These are phyloP conservation scores for Dimocarpus longan DNA, from an alignment of 345 rosid genomes.

Conservation along the genomic window DNA sequence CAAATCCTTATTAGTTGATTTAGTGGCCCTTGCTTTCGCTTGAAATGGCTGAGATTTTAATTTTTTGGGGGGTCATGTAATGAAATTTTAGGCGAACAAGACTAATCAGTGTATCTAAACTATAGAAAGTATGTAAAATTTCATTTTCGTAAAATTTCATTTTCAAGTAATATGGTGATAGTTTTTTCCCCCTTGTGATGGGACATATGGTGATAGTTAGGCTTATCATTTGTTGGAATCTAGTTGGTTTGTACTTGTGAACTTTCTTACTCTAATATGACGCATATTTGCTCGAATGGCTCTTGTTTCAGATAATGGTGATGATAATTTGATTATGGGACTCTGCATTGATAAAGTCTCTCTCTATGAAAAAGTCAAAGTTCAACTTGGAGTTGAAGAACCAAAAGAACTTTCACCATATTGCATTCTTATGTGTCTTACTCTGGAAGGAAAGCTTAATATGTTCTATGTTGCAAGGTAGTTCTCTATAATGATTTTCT, in stretches of 20 bases:
- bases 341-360: conserved; percentile 73
- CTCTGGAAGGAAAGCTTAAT: conserved; percentile 86
- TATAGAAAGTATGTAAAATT: not conserved
- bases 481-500: conserved; percentile 18
- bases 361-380: conserved; percentile 55
- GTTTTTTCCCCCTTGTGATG: not conserved
- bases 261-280: not conserved
- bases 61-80: not conserved
- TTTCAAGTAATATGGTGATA: not conserved
- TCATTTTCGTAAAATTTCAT: not conserved
- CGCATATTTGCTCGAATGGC: conserved; percentile 15
- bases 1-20: not conserved
- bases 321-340: conserved; percentile 89
- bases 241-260: not conserved
- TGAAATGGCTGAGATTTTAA: not conserved
- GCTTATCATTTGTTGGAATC: not conserved
- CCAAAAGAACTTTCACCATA: conserved; percentile 66
- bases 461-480: conserved; percentile 88
- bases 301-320: conserved; percentile 60
- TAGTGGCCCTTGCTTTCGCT: not conserved
- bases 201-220: not conserved
- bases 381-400: conserved; percentile 69
- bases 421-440: conserved; percentile 80
- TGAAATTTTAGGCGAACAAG: not conserved
- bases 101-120: not conserved